Percentiles rank a stretch among this genome's conserved stretches.
Conservation (phyloP, 441 rosid genomes). For the Lepidium campestre region DNA sequence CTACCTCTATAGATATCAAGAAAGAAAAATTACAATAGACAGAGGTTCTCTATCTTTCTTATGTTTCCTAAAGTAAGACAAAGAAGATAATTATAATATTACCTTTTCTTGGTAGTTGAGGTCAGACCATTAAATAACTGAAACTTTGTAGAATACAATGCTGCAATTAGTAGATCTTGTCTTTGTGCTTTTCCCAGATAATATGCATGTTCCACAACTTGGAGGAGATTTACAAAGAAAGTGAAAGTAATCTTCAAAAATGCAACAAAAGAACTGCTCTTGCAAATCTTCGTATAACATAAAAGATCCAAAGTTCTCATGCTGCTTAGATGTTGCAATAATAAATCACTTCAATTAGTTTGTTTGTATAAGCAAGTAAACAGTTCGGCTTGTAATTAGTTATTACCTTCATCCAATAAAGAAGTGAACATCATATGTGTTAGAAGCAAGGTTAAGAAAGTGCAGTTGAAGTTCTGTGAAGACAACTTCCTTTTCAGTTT, state of each 20-base stretch:
- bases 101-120: conserved; percentile 66
- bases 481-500: conserved; percentile 65
- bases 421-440: conserved; percentile 67
- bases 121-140: conserved; percentile 76
- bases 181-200: conserved; percentile 71
- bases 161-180: conserved; percentile 84
- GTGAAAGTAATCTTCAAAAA: conserved; percentile 1
- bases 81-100: conserved; percentile 14
- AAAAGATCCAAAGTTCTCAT: no score
- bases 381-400: not conserved
- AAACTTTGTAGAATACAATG: conserved; percentile 84
- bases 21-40: not conserved
- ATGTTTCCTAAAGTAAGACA: not conserved
- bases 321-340: conserved; percentile 71
- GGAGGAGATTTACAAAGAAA: not conserved
- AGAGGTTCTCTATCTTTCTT: not conserved
- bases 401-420: conserved; percentile 81
- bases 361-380: not conserved
- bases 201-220: conserved; percentile 87
- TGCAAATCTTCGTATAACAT: not conserved
- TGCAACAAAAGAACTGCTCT: not conserved
- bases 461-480: conserved; percentile 79
- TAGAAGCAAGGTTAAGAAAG: conserved; percentile 61
- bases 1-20: not conserved
- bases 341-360: not conserved